phyloP scores from a whole-genome alignment of 108 stramenopile genomes.

The Epithemia pelagica region DNA sequence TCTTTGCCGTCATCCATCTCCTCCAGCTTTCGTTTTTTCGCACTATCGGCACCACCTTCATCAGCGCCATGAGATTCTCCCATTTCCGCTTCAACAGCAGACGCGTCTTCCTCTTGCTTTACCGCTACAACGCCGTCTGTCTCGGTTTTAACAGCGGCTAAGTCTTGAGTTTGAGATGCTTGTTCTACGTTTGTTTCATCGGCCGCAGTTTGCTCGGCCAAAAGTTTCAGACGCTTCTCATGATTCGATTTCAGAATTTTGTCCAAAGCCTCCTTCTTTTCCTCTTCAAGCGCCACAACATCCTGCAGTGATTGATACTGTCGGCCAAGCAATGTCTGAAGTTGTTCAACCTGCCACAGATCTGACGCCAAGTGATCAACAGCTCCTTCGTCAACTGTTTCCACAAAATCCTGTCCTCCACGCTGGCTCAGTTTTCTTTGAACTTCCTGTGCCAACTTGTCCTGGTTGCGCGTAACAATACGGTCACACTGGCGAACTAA shows the following conservation, averaged over 20 bases:
- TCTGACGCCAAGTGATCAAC: constrained; percentile 52
- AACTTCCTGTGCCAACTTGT: constrained; percentile 71
- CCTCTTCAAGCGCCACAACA: constrained; percentile 11
- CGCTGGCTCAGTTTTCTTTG: constrained; percentile 44
- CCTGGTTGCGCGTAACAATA: constrained; percentile 65
- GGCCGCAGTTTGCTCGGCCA: constrained; percentile 5
- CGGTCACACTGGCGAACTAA: constrained; percentile 74
- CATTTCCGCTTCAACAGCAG: neutral
- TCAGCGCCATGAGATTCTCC: too few species aligned
- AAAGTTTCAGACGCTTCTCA: constrained; percentile 11
- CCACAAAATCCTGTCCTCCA: constrained; percentile 41
- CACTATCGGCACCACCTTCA: constrained; percentile 17
- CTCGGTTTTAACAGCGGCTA: constrained; percentile 10
- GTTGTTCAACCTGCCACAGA: constrained; percentile 46
- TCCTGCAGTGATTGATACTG: constrained; percentile 21
- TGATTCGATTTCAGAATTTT: constrained; percentile 8
- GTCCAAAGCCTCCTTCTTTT: constrained; percentile 13
- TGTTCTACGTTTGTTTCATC: neutral
- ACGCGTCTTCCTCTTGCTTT: constrained; percentile 20
- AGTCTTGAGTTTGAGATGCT: constrained; percentile 12
- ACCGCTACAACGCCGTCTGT: constrained; percentile 11
- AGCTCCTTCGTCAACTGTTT: constrained; percentile 43
- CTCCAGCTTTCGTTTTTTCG: constrained; percentile 10
- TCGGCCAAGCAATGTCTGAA: constrained; percentile 25
- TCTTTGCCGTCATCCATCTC: neutral